Evolutionary conservation across 805 yeast species (phyloP).

Genomic region (Ogataea populi-albae): DNA sequence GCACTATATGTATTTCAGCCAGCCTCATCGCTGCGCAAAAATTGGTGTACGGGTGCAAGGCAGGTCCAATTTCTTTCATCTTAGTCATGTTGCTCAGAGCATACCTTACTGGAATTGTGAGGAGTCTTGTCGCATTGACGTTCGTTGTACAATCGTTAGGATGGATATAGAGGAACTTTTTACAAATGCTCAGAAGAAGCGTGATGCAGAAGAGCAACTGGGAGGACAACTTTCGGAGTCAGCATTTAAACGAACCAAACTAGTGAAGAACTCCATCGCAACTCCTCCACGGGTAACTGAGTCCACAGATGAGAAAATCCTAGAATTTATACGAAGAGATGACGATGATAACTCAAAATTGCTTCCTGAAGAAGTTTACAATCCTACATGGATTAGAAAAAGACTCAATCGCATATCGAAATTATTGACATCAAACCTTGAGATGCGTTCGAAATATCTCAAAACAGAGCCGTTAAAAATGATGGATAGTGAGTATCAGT

Average conservation of each 20-base stretch:
- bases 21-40: no score
- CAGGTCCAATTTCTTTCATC: no score
- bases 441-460: conserved; percentile 9
- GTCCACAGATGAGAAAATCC: conserved; percentile 4
- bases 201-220: neutral
- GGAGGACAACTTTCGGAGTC: no score
- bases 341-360: neutral
- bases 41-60: no score
- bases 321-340: conserved; percentile 11
- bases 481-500: conserved; percentile 21
- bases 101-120: no score
- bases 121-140: no score
- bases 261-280: neutral
- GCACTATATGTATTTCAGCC: no score
- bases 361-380: conserved; percentile 6
- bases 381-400: conserved; percentile 13
- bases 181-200: no score
- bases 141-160: no score
- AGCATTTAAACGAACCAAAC: no score
- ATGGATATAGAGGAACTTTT: conserved; percentile 9
- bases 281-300: neutral
- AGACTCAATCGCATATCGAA: conserved; percentile 8
- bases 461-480: conserved; percentile 12
- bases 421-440: conserved; percentile 9
- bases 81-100: no score